A percentile compares a stretch with the other conserved stretches of the same genome.
These are phyloP conservation scores for Zelopaecilomyces penicillatus DNA, from an alignment of 2,329 filamentous ascomycete species.

Conservation along the genomic window DNA sequence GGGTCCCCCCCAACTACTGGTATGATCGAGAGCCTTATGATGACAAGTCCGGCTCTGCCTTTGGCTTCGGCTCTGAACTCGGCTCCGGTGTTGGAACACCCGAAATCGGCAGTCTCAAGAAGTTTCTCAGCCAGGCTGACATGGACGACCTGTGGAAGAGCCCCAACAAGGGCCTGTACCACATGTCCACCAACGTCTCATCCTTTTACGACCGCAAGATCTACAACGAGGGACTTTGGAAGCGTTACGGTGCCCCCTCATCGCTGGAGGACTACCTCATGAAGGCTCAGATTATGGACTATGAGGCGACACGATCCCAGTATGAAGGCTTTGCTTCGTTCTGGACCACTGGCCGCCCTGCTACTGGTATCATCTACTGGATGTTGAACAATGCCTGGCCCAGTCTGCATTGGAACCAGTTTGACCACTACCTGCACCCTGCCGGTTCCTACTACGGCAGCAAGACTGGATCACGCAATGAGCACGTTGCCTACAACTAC, in stretches of 20 bases:
- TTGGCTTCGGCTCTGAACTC: constrained; percentile 56
- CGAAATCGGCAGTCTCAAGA: constrained; percentile 42
- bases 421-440: constrained; percentile 53
- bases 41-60: constrained; percentile 44
- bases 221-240: constrained; percentile 47
- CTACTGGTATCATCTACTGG: constrained; percentile 58
- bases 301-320: constrained; percentile 52
- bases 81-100: constrained; percentile 56
- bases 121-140: constrained; percentile 43
- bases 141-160: constrained; percentile 47
- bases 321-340: constrained; percentile 47
- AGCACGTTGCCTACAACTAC: constrained; percentile 51
- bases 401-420: constrained; percentile 55
- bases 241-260: constrained; percentile 41
- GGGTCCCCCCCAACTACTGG: constrained; percentile 59
- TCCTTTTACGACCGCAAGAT: constrained; percentile 47
- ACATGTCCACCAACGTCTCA: constrained; percentile 50
- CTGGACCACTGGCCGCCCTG: constrained; percentile 42
- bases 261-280: constrained; percentile 49
- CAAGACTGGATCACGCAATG: constrained; percentile 40
- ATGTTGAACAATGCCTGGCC: constrained; percentile 61
- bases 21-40: constrained; percentile 34
- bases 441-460: constrained; percentile 52
- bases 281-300: constrained; percentile 55
- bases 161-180: constrained; percentile 45